phyloP scores from a whole-genome alignment of 768 basidiomycete genomes.

The Nidularia pulvinata region DNA sequence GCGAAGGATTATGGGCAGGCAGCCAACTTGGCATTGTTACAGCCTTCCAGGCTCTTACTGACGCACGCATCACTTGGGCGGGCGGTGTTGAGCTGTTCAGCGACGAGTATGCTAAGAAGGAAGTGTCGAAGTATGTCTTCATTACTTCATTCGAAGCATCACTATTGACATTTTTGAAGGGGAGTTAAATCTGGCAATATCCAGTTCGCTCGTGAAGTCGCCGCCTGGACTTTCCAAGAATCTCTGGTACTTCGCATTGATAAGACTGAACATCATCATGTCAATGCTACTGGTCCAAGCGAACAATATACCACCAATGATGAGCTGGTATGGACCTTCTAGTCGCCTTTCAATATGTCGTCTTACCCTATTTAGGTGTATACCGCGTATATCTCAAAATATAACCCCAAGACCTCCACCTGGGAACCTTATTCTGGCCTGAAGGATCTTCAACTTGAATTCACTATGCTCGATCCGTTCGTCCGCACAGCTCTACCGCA shows the following conservation, averaged over 20 bases:
- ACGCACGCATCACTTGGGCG: constrained; percentile 77
- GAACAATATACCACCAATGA: constrained; percentile 89
- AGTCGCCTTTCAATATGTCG: constrained; percentile 1
- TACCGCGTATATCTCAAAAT: constrained; percentile 70
- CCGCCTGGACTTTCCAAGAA: constrained; percentile 93
- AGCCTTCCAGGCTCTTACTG: constrained; percentile 85
- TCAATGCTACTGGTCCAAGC: constrained; percentile 58
- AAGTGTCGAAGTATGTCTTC: constrained; percentile 52
- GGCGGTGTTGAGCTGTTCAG: constrained; percentile 83
- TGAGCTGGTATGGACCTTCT: constrained; percentile 55
- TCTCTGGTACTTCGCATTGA: constrained; percentile 80
- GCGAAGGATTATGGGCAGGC: constrained; percentile 86
- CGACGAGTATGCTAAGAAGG: constrained; percentile 70
- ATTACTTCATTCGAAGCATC: neutral
- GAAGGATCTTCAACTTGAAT: constrained; percentile 88
- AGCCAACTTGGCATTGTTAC: constrained; percentile 75
- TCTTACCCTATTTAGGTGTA: constrained; percentile 55
- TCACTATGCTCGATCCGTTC: constrained; percentile 99
- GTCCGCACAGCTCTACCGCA: constrained; percentile 77
- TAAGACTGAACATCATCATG: constrained; percentile 67
- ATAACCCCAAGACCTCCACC: constrained; percentile 44
- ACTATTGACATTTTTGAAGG: constrained; percentile 35
- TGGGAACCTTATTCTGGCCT: constrained; percentile 80
- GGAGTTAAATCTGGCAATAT: constrained; percentile 73
- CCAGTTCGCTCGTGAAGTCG: constrained; percentile 72